A percentile compares a stretch with the other conserved stretches of the same genome.
Conservation (phyloP, 495 filamentous ascomycete genomes). For the Xanthoparmelia taractica region DNA sequence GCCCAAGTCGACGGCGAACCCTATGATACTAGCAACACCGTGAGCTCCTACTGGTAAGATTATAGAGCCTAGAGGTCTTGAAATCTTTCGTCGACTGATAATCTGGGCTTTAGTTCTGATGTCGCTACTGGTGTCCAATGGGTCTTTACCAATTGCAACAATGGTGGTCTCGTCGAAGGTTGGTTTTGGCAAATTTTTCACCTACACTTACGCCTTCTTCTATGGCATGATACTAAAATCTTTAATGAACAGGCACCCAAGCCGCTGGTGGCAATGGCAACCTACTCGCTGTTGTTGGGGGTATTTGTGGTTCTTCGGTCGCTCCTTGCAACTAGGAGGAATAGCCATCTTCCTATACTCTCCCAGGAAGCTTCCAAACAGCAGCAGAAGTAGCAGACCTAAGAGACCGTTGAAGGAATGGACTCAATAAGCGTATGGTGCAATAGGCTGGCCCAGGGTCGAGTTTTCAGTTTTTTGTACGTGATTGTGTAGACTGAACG, state of each 20-base stretch:
- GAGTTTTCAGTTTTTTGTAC: neutral
- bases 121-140: constrained; percentile 9
- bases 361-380: neutral
- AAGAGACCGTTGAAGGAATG: neutral
- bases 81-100: neutral
- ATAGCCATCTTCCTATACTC: neutral
- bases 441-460: neutral
- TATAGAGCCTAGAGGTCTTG: neutral
- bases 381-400: neutral
- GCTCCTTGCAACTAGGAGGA: neutral
- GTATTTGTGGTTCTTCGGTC: neutral
- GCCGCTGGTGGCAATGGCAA: constrained; percentile 9
- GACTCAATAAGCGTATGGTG: neutral
- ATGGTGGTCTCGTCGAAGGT: constrained; percentile 38
- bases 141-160: constrained; percentile 11
- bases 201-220: constrained; percentile 40
- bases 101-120: constrained; percentile 1
- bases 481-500: neutral
- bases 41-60: constrained; percentile 4
- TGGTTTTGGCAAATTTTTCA: constrained; percentile 56
- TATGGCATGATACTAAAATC: neutral
- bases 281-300: neutral
- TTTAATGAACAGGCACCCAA: neutral
- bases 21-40: neutral
- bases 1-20: neutral